Evolutionary conservation across 1,284 basidiomycete genomes (phyloP).

Genomic region (Ceratobasidium sp.): DNA sequence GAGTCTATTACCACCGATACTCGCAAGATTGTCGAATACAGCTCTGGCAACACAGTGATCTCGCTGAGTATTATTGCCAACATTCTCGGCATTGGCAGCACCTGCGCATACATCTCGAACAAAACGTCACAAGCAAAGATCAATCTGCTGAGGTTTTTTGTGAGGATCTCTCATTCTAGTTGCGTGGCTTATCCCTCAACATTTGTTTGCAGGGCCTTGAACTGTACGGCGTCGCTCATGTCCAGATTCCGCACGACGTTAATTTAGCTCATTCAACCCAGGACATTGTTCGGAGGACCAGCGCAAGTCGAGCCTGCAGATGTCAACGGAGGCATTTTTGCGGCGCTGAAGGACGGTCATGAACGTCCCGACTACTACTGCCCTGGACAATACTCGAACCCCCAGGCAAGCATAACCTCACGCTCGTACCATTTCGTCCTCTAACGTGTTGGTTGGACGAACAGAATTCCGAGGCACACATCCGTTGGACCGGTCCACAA

Average conservation of each 20-base stretch:
- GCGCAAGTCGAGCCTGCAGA: slow-evolving; percentile 43
- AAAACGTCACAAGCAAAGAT: slow-evolving; percentile 41
- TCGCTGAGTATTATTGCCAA: slow-evolving; percentile 32
- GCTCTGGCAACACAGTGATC: slow-evolving; percentile 40
- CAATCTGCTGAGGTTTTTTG: slow-evolving; percentile 43
- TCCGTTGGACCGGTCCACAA: slow-evolving; percentile 42
- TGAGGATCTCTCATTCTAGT: background rate
- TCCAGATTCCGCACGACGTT: background rate
- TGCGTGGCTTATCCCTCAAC: background rate
- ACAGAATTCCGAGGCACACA: slow-evolving; percentile 43
- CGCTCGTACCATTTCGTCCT: background rate
- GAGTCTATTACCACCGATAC: slow-evolving; percentile 8
- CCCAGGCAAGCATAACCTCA: slow-evolving; percentile 11
- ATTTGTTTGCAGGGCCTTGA: slow-evolving; percentile 19
- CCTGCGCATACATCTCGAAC: slow-evolving; percentile 43
- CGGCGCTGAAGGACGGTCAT: slow-evolving; percentile 34
- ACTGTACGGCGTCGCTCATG: background rate
- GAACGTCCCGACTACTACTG: slow-evolving; percentile 20
- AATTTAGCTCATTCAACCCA: background rate
- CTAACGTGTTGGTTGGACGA: background rate
- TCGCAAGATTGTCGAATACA: slow-evolving; percentile 30
- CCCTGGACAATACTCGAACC: slow-evolving; percentile 42
- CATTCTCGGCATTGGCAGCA: slow-evolving; percentile 21
- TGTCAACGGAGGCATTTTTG: slow-evolving; percentile 42
- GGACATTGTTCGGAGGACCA: slow-evolving; percentile 39